phyloP scores from a whole-genome alignment of 2,329 filamentous ascomycete species.

The Coniochaeta hoffmannii region DNA sequence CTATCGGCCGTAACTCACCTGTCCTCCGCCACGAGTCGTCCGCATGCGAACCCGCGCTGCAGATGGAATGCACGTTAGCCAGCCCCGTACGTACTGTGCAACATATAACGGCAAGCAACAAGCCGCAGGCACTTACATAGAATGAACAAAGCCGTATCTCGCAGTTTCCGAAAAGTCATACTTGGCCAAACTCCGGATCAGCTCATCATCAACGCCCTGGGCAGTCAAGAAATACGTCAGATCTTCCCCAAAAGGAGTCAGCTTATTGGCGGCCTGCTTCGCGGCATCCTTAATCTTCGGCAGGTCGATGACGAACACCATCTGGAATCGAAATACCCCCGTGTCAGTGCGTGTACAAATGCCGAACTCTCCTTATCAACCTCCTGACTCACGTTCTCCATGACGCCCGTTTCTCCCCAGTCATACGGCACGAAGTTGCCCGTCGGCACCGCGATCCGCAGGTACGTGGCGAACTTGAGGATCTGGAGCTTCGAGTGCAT shows the following conservation, averaged over 20 bases:
- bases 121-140: slow-evolving; percentile 56
- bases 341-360: not conserved
- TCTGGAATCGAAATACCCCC: slow-evolving; percentile 45
- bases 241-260: slow-evolving; percentile 58
- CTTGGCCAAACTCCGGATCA: slow-evolving; percentile 60
- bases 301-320: slow-evolving; percentile 87
- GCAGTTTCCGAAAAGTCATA: slow-evolving; percentile 77
- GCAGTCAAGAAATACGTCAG: slow-evolving; percentile 63
- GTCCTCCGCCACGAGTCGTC: slow-evolving; percentile 36
- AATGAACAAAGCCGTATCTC: slow-evolving; percentile 74
- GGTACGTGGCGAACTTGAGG: slow-evolving; percentile 65
- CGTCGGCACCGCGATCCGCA: slow-evolving; percentile 78
- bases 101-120: not conserved
- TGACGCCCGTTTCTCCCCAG: slow-evolving; percentile 77
- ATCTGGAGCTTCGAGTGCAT: slow-evolving; percentile 97
- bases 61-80: not conserved
- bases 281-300: slow-evolving; percentile 47
- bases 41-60: slow-evolving; percentile 48
- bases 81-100: not conserved
- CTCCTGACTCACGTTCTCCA: slow-evolving; percentile 66
- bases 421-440: slow-evolving; percentile 82
- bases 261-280: slow-evolving; percentile 21
- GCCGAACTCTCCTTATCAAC: not conserved
- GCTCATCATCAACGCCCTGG: slow-evolving; percentile 54
- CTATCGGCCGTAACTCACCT: slow-evolving; percentile 20